phyloP scores from a whole-genome alignment of 2,329 filamentous ascomycete genomes.

The Fusarium pseudonygamai region DNA sequence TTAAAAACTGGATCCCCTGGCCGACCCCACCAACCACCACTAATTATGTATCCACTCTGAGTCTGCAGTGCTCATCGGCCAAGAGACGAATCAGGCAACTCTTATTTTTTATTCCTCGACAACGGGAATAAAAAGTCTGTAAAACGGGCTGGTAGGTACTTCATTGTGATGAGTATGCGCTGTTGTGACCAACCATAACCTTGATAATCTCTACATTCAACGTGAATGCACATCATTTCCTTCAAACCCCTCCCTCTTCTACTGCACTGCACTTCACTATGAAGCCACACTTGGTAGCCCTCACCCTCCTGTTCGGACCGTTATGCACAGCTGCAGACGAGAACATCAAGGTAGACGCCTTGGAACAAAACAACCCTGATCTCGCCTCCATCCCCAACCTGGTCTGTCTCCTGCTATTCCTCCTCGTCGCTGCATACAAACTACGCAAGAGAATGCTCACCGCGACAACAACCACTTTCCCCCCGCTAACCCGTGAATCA shows the following conservation, averaged over 20 bases:
- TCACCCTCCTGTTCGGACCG: conserved; percentile 8
- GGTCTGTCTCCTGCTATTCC: conserved; percentile 26
- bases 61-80: not conserved
- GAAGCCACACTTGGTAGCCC: conserved; percentile 4
- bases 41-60: not conserved
- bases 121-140: not conserved
- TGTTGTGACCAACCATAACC: not conserved
- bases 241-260: not conserved
- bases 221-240: not conserved
- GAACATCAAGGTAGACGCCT: conserved; percentile 16
- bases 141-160: not conserved
- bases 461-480: not conserved
- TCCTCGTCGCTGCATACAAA: not conserved
- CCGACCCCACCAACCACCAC: conserved; percentile 1
- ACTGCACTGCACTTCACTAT: not conserved
- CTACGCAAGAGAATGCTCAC: not conserved
- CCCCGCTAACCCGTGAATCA: conserved; percentile 11
- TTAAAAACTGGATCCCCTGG: conserved; percentile 26
- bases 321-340: conserved; percentile 12
- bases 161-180: not conserved
- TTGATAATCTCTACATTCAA: not conserved
- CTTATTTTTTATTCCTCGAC: not conserved
- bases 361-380: conserved; percentile 3
- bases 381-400: conserved; percentile 26
- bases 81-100: conserved; percentile 11